phyloP scores from a whole-genome alignment of 2,329 filamentous ascomycete species.

The Xylaria arbuscula region DNA sequence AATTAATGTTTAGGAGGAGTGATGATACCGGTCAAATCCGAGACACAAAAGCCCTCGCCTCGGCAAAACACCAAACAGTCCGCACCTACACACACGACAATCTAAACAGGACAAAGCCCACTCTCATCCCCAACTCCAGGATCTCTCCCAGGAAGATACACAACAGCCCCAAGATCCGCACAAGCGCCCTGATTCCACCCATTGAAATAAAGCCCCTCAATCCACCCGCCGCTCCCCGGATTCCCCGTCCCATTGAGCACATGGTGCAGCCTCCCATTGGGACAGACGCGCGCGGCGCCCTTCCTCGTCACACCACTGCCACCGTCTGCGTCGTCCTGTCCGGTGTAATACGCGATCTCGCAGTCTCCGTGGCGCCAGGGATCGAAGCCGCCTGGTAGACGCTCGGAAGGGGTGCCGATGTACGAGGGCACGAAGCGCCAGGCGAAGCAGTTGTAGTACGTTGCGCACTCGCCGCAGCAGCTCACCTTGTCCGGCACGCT shows the following conservation, averaged over 20 bases:
- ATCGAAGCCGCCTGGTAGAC: slow-evolving; percentile 48
- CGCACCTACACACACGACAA: not conserved
- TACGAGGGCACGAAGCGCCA: slow-evolving; percentile 48
- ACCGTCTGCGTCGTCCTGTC: not conserved
- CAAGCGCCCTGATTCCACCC: slow-evolving; percentile 51
- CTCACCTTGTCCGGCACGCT: slow-evolving; percentile 47
- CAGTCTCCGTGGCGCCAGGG: slow-evolving; percentile 49
- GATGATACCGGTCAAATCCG: not conserved
- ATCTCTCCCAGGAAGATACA: slow-evolving; percentile 41
- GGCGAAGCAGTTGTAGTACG: slow-evolving; percentile 49
- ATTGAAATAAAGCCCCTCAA: slow-evolving; percentile 46
- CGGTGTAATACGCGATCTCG: slow-evolving; percentile 45
- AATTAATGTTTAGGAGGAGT: not conserved
- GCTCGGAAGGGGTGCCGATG: slow-evolving; percentile 37
- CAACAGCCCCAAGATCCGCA: slow-evolving; percentile 38
- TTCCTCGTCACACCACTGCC: slow-evolving; percentile 16
- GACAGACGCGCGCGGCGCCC: slow-evolving; percentile 35
- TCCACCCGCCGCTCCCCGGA: slow-evolving; percentile 25
- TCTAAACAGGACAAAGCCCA: slow-evolving; percentile 19
- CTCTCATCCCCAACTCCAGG: slow-evolving; percentile 40
- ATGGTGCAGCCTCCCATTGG: slow-evolving; percentile 39
- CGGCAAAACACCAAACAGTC: not conserved
- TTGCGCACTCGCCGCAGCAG: slow-evolving; percentile 48
- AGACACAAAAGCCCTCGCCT: not conserved
- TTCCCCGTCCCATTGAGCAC: slow-evolving; percentile 39